A percentile compares a stretch with the other conserved stretches of the same genome.
Evolutionary conservation across 371 early-diverging fungal genomes (phyloP).

Genomic region (Blakeslea trispora): DNA sequence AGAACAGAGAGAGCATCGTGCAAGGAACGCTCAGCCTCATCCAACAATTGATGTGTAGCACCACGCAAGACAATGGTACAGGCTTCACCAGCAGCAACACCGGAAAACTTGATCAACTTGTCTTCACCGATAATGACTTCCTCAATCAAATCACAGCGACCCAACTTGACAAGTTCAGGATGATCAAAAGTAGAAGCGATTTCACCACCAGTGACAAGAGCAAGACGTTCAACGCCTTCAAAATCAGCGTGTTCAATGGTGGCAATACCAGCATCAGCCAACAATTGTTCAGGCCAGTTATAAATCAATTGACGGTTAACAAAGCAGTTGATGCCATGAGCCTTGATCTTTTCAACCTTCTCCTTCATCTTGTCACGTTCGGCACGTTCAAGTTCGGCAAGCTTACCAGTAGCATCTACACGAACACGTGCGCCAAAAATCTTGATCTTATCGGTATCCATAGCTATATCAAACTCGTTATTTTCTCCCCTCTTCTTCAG

Average conservation of each 20-base stretch:
- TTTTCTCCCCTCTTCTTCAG: background rate
- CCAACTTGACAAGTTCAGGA: slow-evolving; percentile 93
- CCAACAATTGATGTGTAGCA: slow-evolving; percentile 96
- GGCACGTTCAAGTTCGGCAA: slow-evolving; percentile 98
- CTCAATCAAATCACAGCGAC: slow-evolving; percentile 96
- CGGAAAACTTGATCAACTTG: slow-evolving; percentile 96
- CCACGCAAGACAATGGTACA: slow-evolving; percentile 99
- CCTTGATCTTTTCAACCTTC: slow-evolving; percentile 98
- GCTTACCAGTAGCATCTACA: slow-evolving; percentile 96
- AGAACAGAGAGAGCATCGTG: slow-evolving; percentile 99
- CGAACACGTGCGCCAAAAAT: slow-evolving; percentile 98
- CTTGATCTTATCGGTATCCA: slow-evolving; percentile 99
- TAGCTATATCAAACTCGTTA: slow-evolving; percentile 56
- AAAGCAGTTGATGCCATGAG: slow-evolving; percentile 97
- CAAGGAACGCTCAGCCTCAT: slow-evolving; percentile 99
- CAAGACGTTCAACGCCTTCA: slow-evolving; percentile 98
- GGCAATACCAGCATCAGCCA: slow-evolving; percentile 95
- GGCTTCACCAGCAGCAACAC: slow-evolving; percentile 95
- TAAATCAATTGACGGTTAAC: slow-evolving; percentile 99
- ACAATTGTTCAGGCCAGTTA: slow-evolving; percentile 99
- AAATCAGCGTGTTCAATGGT: slow-evolving; percentile 99
- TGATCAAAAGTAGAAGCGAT: slow-evolving; percentile 99
- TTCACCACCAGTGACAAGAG: slow-evolving; percentile 97
- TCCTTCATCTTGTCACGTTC: slow-evolving; percentile 98
- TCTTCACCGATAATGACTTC: slow-evolving; percentile 98